Evolutionary conservation across 129 eudicot species (phyloP), one percentile per base, ranked within the genome.

Genomic region (Centella asiatica): DNA sequence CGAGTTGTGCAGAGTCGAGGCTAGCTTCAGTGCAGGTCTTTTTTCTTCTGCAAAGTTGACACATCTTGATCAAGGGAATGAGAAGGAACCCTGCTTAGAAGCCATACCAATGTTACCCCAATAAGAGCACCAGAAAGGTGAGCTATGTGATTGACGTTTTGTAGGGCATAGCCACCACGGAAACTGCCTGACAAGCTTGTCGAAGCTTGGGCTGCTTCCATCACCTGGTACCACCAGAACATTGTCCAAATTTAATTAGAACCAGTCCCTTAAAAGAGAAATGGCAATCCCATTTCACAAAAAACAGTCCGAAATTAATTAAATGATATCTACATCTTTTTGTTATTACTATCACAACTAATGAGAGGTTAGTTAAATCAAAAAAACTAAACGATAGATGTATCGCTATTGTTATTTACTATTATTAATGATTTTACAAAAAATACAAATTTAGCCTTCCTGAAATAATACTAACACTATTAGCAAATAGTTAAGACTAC

Each of bases 161-260:
- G 90, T 26, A 87, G 58, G 31, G 80, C 82, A 26, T 53, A 32
- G 12, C 77, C 78, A 57, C 83, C 80, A 48, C 67, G 69, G 59
- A 66, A 71, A 55, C 76, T 72, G 27, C 83, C 84, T 58, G 82
- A 78, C 73, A 90, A 71, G 65, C 84, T 74, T 60, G 94, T 74
- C 32, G 98, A 92, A 55, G 90, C 94, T 74, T 84, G 88, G 64
- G 98, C 98, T 53, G 96, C 96, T 78, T 92, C 98, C 98, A 92
- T 92, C 60, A 92, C 98, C 98, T 90, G 71, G 4, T 36, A 64
- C 27, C 55, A 66, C 66, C 17, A 49, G 15, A 54, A 65, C 4
- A 12, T 25, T 14, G 42, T 19, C 44, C 57, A 51, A n/a, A 1
- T 6, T 24, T 51, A 51, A 24, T 0, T 11, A 13, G 11, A 24